phyloP scores from a whole-genome alignment of 331 rosid genomes.

The Phaseolus coccineus region DNA sequence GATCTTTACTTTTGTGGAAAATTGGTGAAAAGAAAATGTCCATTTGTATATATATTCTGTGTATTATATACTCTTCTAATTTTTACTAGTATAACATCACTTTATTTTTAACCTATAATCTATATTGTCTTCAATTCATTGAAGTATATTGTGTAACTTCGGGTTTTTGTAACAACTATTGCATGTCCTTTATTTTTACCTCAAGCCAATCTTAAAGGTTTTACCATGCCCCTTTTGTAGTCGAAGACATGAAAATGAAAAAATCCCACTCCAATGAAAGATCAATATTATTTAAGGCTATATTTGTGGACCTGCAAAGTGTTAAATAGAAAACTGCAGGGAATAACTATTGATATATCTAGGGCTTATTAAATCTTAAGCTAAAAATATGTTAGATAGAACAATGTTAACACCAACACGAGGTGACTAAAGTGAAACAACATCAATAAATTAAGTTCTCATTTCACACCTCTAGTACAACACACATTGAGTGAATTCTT shows the following conservation, averaged over 20 bases:
- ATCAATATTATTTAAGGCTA: conserved; percentile 40
- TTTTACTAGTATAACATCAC: conserved; percentile 38
- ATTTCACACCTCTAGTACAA: conserved; percentile 26
- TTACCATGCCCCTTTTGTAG: conserved; percentile 40
- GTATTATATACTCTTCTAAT: conserved; percentile 10
- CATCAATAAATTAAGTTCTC: conserved; percentile 6
- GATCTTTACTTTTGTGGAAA: conserved; percentile 51
- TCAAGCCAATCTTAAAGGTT: conserved; percentile 35
- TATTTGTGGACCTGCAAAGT: conserved; percentile 28
- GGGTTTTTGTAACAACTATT: conserved; percentile 51
- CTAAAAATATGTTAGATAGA: conserved; percentile 14
- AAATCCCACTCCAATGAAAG: conserved; percentile 36
- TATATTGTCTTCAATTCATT: conserved; percentile 37
- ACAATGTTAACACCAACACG: conserved; percentile 36
- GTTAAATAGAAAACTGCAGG: conserved; percentile 26
- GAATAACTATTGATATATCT: conserved; percentile 25
- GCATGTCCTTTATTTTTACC: conserved; percentile 30
- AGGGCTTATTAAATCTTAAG: conserved; percentile 49
- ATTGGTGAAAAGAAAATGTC: conserved; percentile 47
- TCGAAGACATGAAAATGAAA: conserved; percentile 44
- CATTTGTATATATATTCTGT: conserved; percentile 41
- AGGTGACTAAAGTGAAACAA: conserved; percentile 39
- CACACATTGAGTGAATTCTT: conserved; percentile 32
- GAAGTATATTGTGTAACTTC: conserved; percentile 45
- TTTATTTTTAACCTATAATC: conserved; percentile 54